These are phyloP conservation scores for Fusarium falciforme DNA, from an alignment of 2,329 filamentous ascomycete species.

Conservation along the genomic window DNA sequence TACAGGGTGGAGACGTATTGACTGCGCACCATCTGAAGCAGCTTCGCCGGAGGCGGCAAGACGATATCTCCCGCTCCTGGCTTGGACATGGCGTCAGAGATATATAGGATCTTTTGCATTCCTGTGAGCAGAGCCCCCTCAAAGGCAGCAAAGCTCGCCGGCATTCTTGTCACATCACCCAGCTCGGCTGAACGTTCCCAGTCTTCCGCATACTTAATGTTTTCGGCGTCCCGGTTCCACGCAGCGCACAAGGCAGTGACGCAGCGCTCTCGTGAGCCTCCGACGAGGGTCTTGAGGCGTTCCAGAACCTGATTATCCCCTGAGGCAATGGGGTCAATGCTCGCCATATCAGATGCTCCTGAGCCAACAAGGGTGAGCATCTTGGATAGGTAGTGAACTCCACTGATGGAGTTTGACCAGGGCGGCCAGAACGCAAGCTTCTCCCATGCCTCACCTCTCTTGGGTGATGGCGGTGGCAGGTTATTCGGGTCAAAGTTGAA, in stretches of 20 bases:
- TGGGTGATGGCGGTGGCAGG: constrained; percentile 80
- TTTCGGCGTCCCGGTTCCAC: constrained; percentile 94
- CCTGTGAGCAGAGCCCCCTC: constrained; percentile 84
- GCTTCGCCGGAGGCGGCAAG: constrained; percentile 84
- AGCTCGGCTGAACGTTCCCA: constrained; percentile 88
- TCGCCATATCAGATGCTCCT: constrained; percentile 86
- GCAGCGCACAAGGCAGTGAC: constrained; percentile 87
- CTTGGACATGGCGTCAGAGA: constrained; percentile 85
- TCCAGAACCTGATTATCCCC: constrained; percentile 72
- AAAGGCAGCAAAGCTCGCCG: constrained; percentile 84
- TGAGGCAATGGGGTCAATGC: constrained; percentile 73
- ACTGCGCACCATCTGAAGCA: constrained; percentile 88
- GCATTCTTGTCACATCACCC: constrained; percentile 91
- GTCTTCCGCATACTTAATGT: constrained; percentile 91
- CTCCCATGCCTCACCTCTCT: constrained; percentile 87
- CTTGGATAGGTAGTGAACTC: constrained; percentile 88
- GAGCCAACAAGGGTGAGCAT: constrained; percentile 86
- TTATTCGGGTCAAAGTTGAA: constrained; percentile 85
- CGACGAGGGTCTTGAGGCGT: constrained; percentile 79
- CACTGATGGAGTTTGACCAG: constrained; percentile 89
- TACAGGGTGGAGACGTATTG: constrained; percentile 96
- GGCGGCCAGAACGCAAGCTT: constrained; percentile 97
- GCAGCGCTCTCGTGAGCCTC: constrained; percentile 83
- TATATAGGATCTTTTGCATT: constrained; percentile 95
- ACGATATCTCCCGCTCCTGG: constrained; percentile 81